Evolutionary conservation across 441 rosid genomes (phyloP).

Genomic region (Theobroma grandiflorum): DNA sequence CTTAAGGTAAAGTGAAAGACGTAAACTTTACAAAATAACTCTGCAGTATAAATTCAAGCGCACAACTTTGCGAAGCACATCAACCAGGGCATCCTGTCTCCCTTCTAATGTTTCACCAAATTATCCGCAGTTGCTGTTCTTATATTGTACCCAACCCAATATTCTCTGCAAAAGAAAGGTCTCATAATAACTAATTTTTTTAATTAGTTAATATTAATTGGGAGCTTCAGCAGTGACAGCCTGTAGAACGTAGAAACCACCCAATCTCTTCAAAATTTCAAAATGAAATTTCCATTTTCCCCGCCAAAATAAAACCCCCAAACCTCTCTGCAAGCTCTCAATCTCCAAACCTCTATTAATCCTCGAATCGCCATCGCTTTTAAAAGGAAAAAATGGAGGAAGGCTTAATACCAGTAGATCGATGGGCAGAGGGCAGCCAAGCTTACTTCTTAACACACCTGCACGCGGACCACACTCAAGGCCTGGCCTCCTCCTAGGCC

Average conservation of each 20-base stretch:
- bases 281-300: neutral
- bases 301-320: neutral
- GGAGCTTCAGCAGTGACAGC: too few relatives aligned
- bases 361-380: neutral
- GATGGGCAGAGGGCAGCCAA: conserved; percentile 73
- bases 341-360: too few relatives aligned
- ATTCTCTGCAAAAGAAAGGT: conserved; percentile 36
- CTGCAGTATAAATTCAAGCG: conserved; percentile 72
- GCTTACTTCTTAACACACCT: conserved; percentile 82
- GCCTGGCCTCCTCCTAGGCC: conserved; percentile 65
- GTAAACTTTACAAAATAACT: conserved; percentile 66
- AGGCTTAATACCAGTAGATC: conserved; percentile 78
- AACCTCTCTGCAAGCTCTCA: neutral
- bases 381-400: conserved; percentile 54
- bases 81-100: conserved; percentile 71
- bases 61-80: conserved; percentile 57
- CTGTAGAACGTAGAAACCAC: too few relatives aligned
- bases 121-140: conserved; percentile 30
- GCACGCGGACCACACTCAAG: conserved; percentile 78
- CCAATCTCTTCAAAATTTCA: too few relatives aligned
- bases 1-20: conserved; percentile 19
- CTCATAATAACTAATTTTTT: conserved; percentile 10
- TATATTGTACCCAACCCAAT: conserved; percentile 10
- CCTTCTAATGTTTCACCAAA: conserved; percentile 30
- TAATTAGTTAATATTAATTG: too few relatives aligned